Base-by-base conservation (phyloP, 495 filamentous ascomycete species). In the Glarea lozoyensis region DNA sequence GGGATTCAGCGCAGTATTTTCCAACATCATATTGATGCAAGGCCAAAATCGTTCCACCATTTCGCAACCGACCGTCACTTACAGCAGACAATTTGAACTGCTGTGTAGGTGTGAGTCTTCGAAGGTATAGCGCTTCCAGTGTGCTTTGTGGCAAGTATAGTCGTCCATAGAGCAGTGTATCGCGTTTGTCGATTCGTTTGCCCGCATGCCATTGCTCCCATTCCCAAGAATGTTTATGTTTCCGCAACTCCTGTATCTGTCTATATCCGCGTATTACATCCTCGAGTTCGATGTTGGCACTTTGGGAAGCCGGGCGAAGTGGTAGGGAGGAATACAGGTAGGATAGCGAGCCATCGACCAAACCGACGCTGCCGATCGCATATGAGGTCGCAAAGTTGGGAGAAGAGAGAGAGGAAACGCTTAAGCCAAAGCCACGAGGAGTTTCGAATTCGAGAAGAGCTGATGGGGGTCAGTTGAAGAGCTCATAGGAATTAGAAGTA, bases 341-440 rank as follows among this genome's bases (percentile, higher is more conserved):
- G 21, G 86, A 92, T 20, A 96, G 70, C 6, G 87, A 92, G 57
- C 89, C 89, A 62, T 94, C 86, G 24, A 96, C 85, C 35, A 93
- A 62, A 31, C 88, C 89, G 11, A 88, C 71, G 30, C 76, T 90
- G 34, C 86, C 83, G 10, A 96, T 71, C 17, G 83, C 80, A 61
- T 96, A 96, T 43, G 86, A 88, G 18, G 87, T 92, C 29, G 88
- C 89, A 52, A 94, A 94, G 56, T 94, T 83, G 9, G 85, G 79
- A 3, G 92, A 85, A 4, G 89, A 82, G 13, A 98, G 81, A 9
- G 92, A 94, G 11, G 93, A 94, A 29, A 94, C 69, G 40, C 84
- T 82, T 36, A 98, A 66, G 44, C 84, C 81, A 35, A 97, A 69
- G 32, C 84, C 83, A 15, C 69, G 67, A 2, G 93, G 92, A 4